Evolutionary conservation across 148 eudicot genomes (phyloP), one percentile per base, ranked within the genome.

Genomic region (Nyssa sinensis): DNA sequence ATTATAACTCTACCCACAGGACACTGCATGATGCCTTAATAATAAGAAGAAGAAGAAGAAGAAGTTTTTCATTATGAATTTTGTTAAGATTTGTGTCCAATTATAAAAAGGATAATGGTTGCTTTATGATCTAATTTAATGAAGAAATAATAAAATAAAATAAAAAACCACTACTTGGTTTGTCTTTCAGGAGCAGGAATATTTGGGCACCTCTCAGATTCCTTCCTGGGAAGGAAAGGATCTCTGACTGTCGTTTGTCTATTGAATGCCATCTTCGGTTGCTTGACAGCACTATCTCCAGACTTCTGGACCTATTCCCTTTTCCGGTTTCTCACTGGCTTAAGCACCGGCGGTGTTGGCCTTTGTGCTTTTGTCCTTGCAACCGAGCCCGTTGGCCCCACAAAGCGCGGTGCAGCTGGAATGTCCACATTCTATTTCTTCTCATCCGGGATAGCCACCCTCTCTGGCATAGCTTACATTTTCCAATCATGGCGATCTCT

Each of bases 371-470:
- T 93, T 53, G 98, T 93, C 61, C 85, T 93, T 0, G 88, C 96
- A 71, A 90, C 98, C 2, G 98, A 93, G 74, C 93, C 98, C n/a
- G 65, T 90, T 2, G 98, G 98, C 0, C 96, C 89, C 4, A 7
- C 86, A 17, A 87, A 83, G 63, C 96, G 98, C 1, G 98, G 98
- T 21, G 66, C 77, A 0, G 96, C 96, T 0, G 98, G 96, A 31
- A 93, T 93, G 98, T 93, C 93, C 35, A 90, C 98, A 28, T 93
- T 93, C 82, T 93, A 93, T 84, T 93, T 93, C 86, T 93, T 93
- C 86, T 87, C 93, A 0, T 35, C 78, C 35, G 98, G 98, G 32
- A 93, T 89, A 3, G 88, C 93, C 61, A 29, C 84, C 32, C 87
- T 93, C 19, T 74, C 92, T 1, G 89, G 90, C n/a, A 75, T 90